Base-by-base conservation (phyloP, 106 monocot species). In the Posidonia australis region DNA sequence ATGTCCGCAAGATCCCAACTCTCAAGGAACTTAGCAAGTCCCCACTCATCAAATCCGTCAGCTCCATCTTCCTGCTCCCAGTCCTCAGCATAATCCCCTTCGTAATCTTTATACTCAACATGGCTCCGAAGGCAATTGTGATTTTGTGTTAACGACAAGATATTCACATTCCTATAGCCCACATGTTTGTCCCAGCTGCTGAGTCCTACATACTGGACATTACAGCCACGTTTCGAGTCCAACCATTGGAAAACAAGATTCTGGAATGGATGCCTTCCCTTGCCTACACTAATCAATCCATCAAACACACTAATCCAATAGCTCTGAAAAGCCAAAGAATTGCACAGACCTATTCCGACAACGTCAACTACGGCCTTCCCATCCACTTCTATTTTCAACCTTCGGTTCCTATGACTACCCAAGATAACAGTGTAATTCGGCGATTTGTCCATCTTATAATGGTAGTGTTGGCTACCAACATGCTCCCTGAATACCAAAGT, bases 121-220 rank as follows among this genome's bases (percentile, higher is more conserved):
- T 75, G 78, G 42, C 61, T 73, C 76, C 72, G 71, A 10, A 80
- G 69, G 42, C 26, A 65, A 62, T 64, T 68, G 29, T 70, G 68
- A 70, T 84, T 65, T 19, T 81, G 80, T 60, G 56, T 66, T 31
- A 86, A 51, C 1, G 84, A 84, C 18, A 94, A 66, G 46, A 94
- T 73, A 60, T 28, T 84, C 32, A 94, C 77, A 65, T 94, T 94
- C 64, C 84, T 86, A 70, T 94, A 94, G 4, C 94, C 83, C 4
- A 94, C 94, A 72, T 94, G 94, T 29, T 86, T 94, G 74, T 94
- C 86, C 94, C 94, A 94, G 68, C 94, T 90, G 54, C 89, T 86
- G 45, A 94, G 78, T 16, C 94, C 94, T 48, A 94, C 76, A 70
- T 94, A 94, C 31, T 80, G 89, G 71, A 86, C 86, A 44, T 68